Evolutionary conservation across 176 grass and related monocot genomes (phyloP).

Genomic region (Bolboschoenus planiculmis): DNA sequence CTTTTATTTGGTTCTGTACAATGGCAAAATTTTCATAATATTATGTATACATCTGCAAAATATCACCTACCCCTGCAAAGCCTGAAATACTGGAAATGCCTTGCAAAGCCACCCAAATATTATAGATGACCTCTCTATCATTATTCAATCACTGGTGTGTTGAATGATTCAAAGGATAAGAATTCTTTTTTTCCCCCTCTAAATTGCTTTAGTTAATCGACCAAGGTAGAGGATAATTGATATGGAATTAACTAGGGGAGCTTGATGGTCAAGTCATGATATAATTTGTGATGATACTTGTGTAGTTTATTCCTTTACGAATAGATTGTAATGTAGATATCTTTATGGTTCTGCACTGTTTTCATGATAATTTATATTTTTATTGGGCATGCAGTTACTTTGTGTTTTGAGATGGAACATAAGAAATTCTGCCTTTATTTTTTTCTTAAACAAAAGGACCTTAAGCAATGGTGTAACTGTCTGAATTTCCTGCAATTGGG

Average conservation of each 20-base stretch:
- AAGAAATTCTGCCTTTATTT: neutral
- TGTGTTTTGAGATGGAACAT: neutral
- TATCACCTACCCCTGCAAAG: neutral
- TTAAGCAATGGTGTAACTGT: neutral
- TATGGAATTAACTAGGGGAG: neutral
- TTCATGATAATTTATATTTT: constrained; percentile 1
- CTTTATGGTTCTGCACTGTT: neutral
- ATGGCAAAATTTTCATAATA: neutral
- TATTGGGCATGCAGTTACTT: neutral
- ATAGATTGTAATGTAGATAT: neutral
- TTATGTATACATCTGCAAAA: neutral
- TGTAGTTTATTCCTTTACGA: neutral
- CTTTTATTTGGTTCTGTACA: neutral
- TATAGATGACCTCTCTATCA: neutral
- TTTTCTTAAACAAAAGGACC: neutral
- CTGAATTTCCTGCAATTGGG: neutral
- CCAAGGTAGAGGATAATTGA: neutral
- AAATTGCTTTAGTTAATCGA: neutral
- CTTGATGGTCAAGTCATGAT: neutral
- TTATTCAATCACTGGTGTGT: neutral
- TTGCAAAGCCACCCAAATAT: neutral
- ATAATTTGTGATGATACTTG: neutral
- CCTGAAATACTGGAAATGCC: neutral
- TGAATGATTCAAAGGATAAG: neutral
- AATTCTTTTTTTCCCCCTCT: neutral